Percentiles rank a stretch among this genome's conserved stretches.
Conservation (phyloP, 2,329 filamentous ascomycete species). For the Cladosporium phlei region DNA sequence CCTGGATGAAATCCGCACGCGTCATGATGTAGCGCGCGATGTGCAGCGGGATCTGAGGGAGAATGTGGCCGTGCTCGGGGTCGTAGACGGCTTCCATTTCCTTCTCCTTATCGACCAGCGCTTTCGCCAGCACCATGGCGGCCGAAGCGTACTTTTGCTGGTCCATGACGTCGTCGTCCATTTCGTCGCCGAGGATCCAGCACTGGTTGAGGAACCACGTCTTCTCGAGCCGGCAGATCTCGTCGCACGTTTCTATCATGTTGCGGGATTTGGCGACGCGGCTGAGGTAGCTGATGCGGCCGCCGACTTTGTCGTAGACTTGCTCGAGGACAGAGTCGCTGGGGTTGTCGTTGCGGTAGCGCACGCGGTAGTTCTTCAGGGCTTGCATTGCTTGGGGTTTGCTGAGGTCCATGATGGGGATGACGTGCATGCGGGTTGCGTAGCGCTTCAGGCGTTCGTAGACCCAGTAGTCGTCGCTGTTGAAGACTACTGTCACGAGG, state of each 20-base stretch:
- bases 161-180: constrained; percentile 98
- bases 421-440: constrained; percentile 90
- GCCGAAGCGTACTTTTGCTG: constrained; percentile 94
- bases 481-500: constrained; percentile 87
- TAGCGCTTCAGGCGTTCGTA: constrained; percentile 92
- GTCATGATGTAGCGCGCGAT: constrained; percentile 91
- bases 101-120: constrained; percentile 78
- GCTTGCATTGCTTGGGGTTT: constrained; percentile 73
- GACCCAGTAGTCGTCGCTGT: constrained; percentile 97
- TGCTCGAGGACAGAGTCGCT: constrained; percentile 58
- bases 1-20: constrained; percentile 85
- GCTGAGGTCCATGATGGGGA: constrained; percentile 76
- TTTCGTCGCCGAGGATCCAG: constrained; percentile 68
- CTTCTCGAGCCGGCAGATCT: constrained; percentile 66
- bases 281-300: constrained; percentile 80
- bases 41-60: constrained; percentile 77
- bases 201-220: constrained; percentile 77
- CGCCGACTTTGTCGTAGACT: constrained; percentile 82
- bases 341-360: constrained; percentile 65
- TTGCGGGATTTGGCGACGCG: constrained; percentile 80
- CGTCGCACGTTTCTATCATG: constrained; percentile 73
- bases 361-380: constrained; percentile 71
- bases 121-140: constrained; percentile 87
- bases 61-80: constrained; percentile 61
- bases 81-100: constrained; percentile 61